Base-by-base conservation (phyloP, 2,329 filamentous ascomycete species). In the Penicillium sp. region DNA sequence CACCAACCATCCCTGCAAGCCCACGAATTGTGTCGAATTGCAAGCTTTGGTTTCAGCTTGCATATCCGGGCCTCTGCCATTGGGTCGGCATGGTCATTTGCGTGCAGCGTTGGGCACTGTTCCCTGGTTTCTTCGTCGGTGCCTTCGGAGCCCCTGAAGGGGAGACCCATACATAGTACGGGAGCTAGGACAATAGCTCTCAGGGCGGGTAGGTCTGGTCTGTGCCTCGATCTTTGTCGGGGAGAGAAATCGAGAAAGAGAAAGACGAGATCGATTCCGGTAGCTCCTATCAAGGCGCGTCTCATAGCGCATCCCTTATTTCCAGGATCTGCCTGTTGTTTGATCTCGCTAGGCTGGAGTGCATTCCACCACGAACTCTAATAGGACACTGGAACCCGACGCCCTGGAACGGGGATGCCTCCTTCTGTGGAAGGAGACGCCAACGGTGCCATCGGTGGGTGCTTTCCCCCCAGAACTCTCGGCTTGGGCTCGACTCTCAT, bases 311-410 rank as follows among this genome's bases (percentile, higher is more conserved):
- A 26, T 40, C 8, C 26, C 21, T 12, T 26, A 40, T 26, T 17
- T 40, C 36, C 36, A 40, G 10, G 34, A 37, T 37, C 34, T 37
- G 18, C 21, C 21, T 6, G n/a, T 26, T 40, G 36, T 13, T 39
- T 39, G 34, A 39, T 39, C 34, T 39, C 34, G 34, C 20, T 23
- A 39, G 12, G 18, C 24, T 15, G 20, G 13, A 21, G 36, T 40
- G 36, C 36, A 40, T 40, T 40, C 36, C 36, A 40, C 9, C 6
- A 7, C 10, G 36, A 40, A 40, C 36, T 49, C 39, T 44, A 54
- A 54, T 57, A 51, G 44, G 49, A 32, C 24, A 47, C 33, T 42
- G 20, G 36, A 42, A 39, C 44, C 49, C 46, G 43, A 41, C 13
- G 17, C 40, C 34, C 27, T 52, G 54, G 46, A 45, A 41, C 30